These are phyloP conservation scores for Oryza punctata DNA, from an alignment of 176 grass and related monocot species.

Conservation along the genomic window DNA sequence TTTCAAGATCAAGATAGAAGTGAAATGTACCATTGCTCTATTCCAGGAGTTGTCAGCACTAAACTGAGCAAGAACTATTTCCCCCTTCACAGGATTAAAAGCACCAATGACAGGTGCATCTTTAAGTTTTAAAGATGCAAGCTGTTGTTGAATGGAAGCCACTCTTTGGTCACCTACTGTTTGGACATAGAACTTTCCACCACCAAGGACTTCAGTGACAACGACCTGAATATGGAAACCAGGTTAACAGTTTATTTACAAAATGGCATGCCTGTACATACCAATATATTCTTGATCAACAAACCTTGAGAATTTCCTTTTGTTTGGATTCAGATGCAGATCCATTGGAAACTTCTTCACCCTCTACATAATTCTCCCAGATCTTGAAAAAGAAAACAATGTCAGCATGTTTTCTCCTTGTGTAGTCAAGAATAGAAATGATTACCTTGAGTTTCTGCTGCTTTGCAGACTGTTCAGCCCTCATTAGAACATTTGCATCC, in stretches of 20 bases:
- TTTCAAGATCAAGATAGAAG: background rate
- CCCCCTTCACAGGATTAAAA: constrained; percentile 90
- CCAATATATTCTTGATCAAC: constrained; percentile 18
- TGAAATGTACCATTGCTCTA: constrained; percentile 83
- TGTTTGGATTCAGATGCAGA: constrained; percentile 68
- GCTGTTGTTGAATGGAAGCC: constrained; percentile 80
- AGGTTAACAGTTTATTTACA: constrained; percentile 3
- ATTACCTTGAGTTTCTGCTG: constrained; percentile 83
- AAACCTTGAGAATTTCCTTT: constrained; percentile 95
- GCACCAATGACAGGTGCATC: constrained; percentile 86
- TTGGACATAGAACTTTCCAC: constrained; percentile 97
- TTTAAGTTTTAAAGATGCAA: constrained; percentile 76
- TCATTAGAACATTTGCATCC: constrained; percentile 63
- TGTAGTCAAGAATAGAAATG: background rate
- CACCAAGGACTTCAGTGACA: constrained; percentile 81
- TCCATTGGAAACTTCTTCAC: constrained; percentile 79
- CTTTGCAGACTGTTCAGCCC: constrained; percentile 90
- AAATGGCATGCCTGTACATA: background rate
- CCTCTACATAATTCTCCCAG: constrained; percentile 95
- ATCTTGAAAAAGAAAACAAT: constrained; percentile 56
- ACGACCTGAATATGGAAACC: constrained; percentile 59
- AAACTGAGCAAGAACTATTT: constrained; percentile 89
- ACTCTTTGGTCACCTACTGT: constrained; percentile 83
- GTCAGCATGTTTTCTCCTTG: background rate
- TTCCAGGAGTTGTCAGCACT: constrained; percentile 94